phyloP scores from a whole-genome alignment of 2,329 filamentous ascomycete genomes.

The Setomelanomma holmii region DNA sequence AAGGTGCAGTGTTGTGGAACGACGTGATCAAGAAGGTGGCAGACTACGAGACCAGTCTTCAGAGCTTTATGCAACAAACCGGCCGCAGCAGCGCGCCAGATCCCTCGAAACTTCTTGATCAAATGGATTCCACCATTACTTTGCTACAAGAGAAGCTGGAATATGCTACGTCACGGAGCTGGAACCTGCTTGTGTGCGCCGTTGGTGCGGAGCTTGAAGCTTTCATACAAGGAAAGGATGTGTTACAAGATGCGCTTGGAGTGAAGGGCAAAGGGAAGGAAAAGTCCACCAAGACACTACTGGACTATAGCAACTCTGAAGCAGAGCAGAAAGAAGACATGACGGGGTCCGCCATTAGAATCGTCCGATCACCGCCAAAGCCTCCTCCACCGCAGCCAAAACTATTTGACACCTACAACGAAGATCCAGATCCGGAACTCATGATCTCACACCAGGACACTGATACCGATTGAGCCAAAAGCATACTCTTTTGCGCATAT shows the following conservation, averaged over 20 bases:
- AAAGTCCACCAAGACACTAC: slow-evolving; percentile 27
- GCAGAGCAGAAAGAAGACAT: slow-evolving; percentile 31
- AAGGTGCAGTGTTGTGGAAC: slow-evolving; percentile 72
- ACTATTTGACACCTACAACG: slow-evolving; percentile 52
- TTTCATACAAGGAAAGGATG: slow-evolving; percentile 65
- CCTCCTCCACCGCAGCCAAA: slow-evolving; percentile 35
- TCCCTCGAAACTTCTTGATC: slow-evolving; percentile 32
- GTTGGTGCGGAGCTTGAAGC: slow-evolving; percentile 77
- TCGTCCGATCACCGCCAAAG: slow-evolving; percentile 36
- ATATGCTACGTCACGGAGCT: slow-evolving; percentile 66
- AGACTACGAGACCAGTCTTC: slow-evolving; percentile 70
- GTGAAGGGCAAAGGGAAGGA: slow-evolving; percentile 36
- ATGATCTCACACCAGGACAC: slow-evolving; percentile 57
- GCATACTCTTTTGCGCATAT: background rate
- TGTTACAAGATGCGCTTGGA: slow-evolving; percentile 58
- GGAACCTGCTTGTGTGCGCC: slow-evolving; percentile 78
- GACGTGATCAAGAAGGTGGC: slow-evolving; percentile 66
- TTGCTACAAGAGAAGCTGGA: slow-evolving; percentile 63
- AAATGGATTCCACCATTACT: slow-evolving; percentile 64
- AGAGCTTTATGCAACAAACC: slow-evolving; percentile 58
- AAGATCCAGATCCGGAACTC: slow-evolving; percentile 56
- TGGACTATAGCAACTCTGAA: slow-evolving; percentile 27
- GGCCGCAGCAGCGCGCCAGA: slow-evolving; percentile 23
- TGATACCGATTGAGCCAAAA: slow-evolving; percentile 40
- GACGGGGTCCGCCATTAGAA: slow-evolving; percentile 41